phyloP scores from a whole-genome alignment of 129 eudicot species.

The Flaveria linearis region DNA sequence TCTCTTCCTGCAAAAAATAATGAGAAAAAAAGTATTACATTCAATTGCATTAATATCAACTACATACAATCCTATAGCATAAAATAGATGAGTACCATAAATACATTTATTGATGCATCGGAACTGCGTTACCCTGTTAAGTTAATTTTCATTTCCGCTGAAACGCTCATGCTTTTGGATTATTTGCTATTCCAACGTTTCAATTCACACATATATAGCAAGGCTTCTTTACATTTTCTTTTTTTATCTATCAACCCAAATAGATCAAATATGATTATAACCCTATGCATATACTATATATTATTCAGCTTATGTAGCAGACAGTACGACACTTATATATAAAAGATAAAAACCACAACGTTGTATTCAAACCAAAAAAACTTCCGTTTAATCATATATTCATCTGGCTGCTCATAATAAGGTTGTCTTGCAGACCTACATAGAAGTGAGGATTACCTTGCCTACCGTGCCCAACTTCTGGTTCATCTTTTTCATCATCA shows the following conservation, averaged over 20 bases:
- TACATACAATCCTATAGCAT: not conserved
- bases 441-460: constrained; percentile 49
- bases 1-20: constrained; percentile 45
- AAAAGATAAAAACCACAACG: not conserved
- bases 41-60: not conserved
- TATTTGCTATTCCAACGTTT: not conserved
- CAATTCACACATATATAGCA: not conserved
- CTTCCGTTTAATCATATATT: constrained; percentile 48
- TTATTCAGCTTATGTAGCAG: not conserved
- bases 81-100: not conserved
- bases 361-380: constrained; percentile 12
- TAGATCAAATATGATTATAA: not conserved
- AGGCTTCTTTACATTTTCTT: constrained; percentile 6
- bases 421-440: constrained; percentile 50
- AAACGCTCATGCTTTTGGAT: not conserved
- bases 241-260: not conserved
- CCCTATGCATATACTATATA: not conserved
- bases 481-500: constrained; percentile 59
- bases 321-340: not conserved
- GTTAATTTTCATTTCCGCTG: not conserved
- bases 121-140: not conserved
- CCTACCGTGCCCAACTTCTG: constrained; percentile 32
- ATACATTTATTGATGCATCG: constrained; percentile 1
- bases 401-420: constrained; percentile 41
- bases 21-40: not conserved